phyloP scores from a whole-genome alignment of 208 protist species.

The Novymonas esmeraldas region DNA sequence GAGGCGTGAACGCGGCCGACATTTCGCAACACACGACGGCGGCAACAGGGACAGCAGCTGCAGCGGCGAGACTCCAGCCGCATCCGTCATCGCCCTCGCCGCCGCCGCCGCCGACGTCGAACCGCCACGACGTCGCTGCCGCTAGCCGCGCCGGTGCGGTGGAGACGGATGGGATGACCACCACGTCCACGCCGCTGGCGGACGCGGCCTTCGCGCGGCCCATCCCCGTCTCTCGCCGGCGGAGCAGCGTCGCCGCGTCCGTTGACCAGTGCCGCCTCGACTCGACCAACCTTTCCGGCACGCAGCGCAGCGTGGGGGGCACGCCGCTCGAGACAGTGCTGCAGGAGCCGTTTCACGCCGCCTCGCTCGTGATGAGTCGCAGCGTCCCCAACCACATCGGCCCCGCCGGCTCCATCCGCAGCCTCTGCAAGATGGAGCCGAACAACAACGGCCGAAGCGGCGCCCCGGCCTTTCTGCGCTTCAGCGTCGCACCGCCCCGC shows the following conservation, averaged over 20 bases:
- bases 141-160: neutral
- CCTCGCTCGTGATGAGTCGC: neutral
- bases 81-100: too few relatives aligned
- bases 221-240: neutral
- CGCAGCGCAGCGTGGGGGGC: neutral
- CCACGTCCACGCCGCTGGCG: neutral
- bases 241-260: constrained; percentile 17
- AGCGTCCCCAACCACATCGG: constrained; percentile 9
- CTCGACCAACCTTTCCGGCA: constrained; percentile 18
- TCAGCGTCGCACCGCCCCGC: constrained; percentile 8
- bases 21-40: too few relatives aligned
- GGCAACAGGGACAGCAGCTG: too few relatives aligned
- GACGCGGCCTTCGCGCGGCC: too few relatives aligned
- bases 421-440: neutral
- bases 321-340: constrained; percentile 18
- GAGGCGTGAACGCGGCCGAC: too few relatives aligned
- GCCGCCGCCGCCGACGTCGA: too few relatives aligned
- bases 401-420: constrained; percentile 7
- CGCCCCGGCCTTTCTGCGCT: constrained; percentile 26
- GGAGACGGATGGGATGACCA: too few relatives aligned
- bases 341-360: constrained; percentile 26
- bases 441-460: neutral
- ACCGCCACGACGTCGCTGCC: too few relatives aligned
- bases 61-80: too few relatives aligned
- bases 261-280: constrained; percentile 8